phyloP scores from a whole-genome alignment of 2,329 filamentous ascomycete species.

The Escovopsis sp. region DNA sequence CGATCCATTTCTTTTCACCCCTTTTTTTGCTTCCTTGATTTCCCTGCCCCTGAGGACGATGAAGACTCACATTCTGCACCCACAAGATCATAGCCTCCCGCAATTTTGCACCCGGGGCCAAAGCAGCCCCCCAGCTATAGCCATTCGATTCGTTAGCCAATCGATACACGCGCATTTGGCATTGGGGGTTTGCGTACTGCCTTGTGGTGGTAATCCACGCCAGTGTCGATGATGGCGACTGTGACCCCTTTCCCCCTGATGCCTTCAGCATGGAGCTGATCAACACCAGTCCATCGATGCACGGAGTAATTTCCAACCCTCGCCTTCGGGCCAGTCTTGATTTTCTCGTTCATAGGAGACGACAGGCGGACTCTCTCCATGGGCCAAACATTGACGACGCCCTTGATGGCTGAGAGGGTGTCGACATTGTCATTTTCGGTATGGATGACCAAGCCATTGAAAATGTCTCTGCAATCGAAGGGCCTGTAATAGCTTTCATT shows the following conservation, averaged over 20 bases:
- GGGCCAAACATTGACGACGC: constrained; percentile 24
- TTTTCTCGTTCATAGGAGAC: background rate
- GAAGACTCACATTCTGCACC: constrained; percentile 16
- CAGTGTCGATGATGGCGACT: constrained; percentile 25
- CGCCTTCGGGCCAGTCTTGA: constrained; percentile 2
- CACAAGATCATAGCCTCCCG: constrained; percentile 24
- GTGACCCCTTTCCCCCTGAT: constrained; percentile 23
- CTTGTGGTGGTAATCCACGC: constrained; percentile 24
- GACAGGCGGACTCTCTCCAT: constrained; percentile 12
- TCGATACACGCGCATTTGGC: background rate
- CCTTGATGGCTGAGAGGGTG: constrained; percentile 16
- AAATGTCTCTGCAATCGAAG: constrained; percentile 22
- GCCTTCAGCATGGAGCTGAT: constrained; percentile 22
- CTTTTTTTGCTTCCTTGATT: background rate
- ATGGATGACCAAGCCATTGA: constrained; percentile 21
- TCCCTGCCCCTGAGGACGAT: too few species aligned
- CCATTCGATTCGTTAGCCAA: background rate
- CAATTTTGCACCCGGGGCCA: constrained; percentile 23
- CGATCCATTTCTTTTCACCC: too few species aligned
- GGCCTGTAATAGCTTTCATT: constrained; percentile 11
- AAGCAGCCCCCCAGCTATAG: constrained; percentile 24
- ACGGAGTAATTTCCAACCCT: constrained; percentile 16
- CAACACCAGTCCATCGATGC: constrained; percentile 25
- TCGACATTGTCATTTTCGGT: constrained; percentile 18
- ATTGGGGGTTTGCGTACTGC: constrained; percentile 12